Evolutionary conservation across 768 basidiomycete genomes (phyloP).

Genomic region (Leccinum variicolor): DNA sequence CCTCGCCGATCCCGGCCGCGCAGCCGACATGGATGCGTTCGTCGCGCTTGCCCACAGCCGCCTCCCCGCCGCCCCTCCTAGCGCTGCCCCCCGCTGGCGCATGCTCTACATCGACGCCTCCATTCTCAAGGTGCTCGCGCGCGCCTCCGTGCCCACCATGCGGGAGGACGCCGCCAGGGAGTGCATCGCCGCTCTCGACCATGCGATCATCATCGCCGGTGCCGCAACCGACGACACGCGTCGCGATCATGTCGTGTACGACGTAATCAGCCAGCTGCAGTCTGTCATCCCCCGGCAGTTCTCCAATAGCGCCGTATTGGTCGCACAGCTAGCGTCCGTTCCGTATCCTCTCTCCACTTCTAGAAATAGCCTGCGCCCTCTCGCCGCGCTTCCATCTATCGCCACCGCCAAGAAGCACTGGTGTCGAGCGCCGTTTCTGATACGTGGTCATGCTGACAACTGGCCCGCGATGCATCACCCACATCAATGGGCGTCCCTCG

Average conservation of each 20-base stretch:
- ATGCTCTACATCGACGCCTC: slow-evolving; percentile 74
- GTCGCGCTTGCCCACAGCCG: slow-evolving; percentile 44
- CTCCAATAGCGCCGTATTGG: slow-evolving; percentile 8
- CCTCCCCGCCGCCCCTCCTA: slow-evolving; percentile 41
- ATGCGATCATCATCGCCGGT: slow-evolving; percentile 83
- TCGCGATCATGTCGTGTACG: slow-evolving; percentile 54
- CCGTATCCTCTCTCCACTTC: slow-evolving; percentile 4
- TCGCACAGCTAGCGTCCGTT: not conserved
- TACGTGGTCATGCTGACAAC: slow-evolving; percentile 55
- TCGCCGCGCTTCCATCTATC: slow-evolving; percentile 54
- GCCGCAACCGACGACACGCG: slow-evolving; percentile 29
- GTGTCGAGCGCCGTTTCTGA: slow-evolving; percentile 63
- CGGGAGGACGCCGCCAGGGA: slow-evolving; percentile 31
- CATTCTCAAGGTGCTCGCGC: slow-evolving; percentile 51
- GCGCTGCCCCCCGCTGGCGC: slow-evolving; percentile 48
- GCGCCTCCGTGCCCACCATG: slow-evolving; percentile 17
- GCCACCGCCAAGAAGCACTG: slow-evolving; percentile 46
- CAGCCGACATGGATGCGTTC: slow-evolving; percentile 34
- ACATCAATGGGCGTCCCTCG: slow-evolving; percentile 64
- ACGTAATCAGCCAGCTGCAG: slow-evolving; percentile 64
- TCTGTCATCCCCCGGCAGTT: slow-evolving; percentile 6
- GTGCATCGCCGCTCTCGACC: slow-evolving; percentile 39
- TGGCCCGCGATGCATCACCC: slow-evolving; percentile 75
- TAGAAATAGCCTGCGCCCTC: slow-evolving; percentile 36
- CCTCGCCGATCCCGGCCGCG: not conserved